Conservation (phyloP, 768 basidiomycete genomes). For the Tricholoma bakamatsutake region DNA sequence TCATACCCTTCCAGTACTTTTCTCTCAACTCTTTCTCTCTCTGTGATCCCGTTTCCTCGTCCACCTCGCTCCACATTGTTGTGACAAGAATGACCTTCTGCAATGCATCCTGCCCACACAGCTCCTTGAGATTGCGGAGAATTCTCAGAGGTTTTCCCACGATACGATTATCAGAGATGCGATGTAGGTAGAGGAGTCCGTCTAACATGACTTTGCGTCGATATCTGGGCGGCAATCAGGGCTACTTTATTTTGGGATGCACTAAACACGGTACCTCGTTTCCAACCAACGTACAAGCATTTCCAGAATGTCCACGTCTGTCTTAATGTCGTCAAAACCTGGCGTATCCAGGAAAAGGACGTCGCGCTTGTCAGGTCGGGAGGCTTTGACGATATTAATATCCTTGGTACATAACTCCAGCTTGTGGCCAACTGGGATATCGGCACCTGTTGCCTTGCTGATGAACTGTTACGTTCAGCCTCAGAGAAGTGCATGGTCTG, state of each 20-base stretch:
- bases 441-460: not conserved
- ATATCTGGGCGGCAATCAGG: not conserved
- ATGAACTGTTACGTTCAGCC: not conserved
- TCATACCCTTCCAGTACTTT: slow-evolving; percentile 3
- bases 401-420: not conserved
- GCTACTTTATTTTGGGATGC: not conserved
- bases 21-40: slow-evolving; percentile 4
- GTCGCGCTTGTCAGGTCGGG: not conserved
- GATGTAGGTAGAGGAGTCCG: slow-evolving; percentile 18
- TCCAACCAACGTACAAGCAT: slow-evolving; percentile 1
- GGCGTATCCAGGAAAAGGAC: slow-evolving; percentile 7
- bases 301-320: slow-evolving; percentile 5
- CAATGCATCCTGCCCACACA: slow-evolving; percentile 35
- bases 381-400: not conserved
- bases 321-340: slow-evolving; percentile 5
- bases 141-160: slow-evolving; percentile 34
- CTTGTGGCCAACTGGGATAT: not conserved
- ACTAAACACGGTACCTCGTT: not conserved
- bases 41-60: slow-evolving; percentile 1
- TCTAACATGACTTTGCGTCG: slow-evolving; percentile 3
- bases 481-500: not conserved
- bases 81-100: slow-evolving; percentile 38
- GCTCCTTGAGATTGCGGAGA: slow-evolving; percentile 36
- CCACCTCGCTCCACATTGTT: slow-evolving; percentile 37
- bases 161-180: slow-evolving; percentile 26